Base-by-base conservation (phyloP, 805 yeast species). In the Saccharomycopsis lassenensis region DNA sequence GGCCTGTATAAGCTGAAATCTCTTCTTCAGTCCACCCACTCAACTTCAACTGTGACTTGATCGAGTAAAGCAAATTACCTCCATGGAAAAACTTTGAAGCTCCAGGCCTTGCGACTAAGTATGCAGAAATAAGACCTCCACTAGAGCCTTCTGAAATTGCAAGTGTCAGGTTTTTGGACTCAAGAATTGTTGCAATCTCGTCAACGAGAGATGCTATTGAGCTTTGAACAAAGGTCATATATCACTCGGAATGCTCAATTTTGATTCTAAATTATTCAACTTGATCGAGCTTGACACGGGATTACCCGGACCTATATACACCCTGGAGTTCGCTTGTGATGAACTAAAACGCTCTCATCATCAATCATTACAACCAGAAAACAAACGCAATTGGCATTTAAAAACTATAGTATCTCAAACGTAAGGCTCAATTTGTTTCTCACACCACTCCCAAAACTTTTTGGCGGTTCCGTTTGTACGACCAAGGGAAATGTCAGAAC, bases 131-230 rank as follows among this genome's bases (percentile, higher is more conserved):
- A 11, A 84, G 63, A 0, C 95, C 95, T 6, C 95, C 95, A 54
- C 94, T 84, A 0, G 94, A 93, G 2, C 87, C 86, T 49, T 84
- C 95, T 4, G 87, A 75, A 1, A 81, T 78, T 0, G 93, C 82
- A 16, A 84, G 58, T 1, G 94, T 80, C 52, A 77, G 76, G 10
- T 65, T 56, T 19, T 74, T 61, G 14, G 54, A 51, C 14, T 69
- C 56, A 17, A 84, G 62, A 4, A 75, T 60, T 24, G 53, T 56
- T 0, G 91, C 76, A 29, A 84, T 81, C 50, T 63, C 58, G 7
- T 52, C 50, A 3, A 81, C 85, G 7, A 75, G 57, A 17, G 41
- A 49, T 28, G 25, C 24, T 2, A 27, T 24, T 20, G 38, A 27
- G 10, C 10, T 7, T 16, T 19, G 22, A 12, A 37, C 29, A 21